A percentile compares a stretch with the other conserved stretches of the same genome.
Evolutionary conservation across 768 basidiomycete species (phyloP).

Genomic region (Russula sp.): DNA sequence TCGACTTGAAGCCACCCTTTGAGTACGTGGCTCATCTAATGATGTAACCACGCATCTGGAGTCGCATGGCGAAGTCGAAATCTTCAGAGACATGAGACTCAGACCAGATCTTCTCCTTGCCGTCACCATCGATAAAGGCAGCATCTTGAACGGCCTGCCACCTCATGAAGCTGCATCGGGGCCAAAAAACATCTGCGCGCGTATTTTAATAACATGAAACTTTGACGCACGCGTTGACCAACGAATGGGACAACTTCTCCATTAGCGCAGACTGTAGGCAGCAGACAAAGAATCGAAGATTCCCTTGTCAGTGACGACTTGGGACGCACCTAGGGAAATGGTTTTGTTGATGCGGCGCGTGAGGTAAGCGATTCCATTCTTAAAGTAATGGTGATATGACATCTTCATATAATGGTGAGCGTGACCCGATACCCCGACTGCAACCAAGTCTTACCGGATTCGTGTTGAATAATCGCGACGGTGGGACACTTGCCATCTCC

Average conservation of each 20-base stretch:
- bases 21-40: slow-evolving; percentile 80
- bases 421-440: slow-evolving; percentile 12
- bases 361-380: slow-evolving; percentile 45
- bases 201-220: background rate
- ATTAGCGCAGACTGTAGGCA: slow-evolving; percentile 33
- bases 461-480: slow-evolving; percentile 48
- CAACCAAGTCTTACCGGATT: slow-evolving; percentile 32
- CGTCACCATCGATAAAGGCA: slow-evolving; percentile 46
- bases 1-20: slow-evolving; percentile 80
- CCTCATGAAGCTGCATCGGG: slow-evolving; percentile 37
- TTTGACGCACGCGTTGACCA: slow-evolving; percentile 36
- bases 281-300: background rate
- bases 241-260: slow-evolving; percentile 42
- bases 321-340: slow-evolving; percentile 32
- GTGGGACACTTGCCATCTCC: slow-evolving; percentile 45
- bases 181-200: background rate
- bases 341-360: slow-evolving; percentile 44
- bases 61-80: slow-evolving; percentile 57
- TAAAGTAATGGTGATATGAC: slow-evolving; percentile 52
- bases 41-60: slow-evolving; percentile 49
- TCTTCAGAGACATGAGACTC: slow-evolving; percentile 64
- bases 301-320: background rate
- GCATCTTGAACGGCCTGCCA: slow-evolving; percentile 57
- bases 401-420: slow-evolving; percentile 32
- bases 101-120: slow-evolving; percentile 54